phyloP scores from a whole-genome alignment of 2,329 filamentous ascomycete genomes.

The Plectosphaerella plurivora region DNA sequence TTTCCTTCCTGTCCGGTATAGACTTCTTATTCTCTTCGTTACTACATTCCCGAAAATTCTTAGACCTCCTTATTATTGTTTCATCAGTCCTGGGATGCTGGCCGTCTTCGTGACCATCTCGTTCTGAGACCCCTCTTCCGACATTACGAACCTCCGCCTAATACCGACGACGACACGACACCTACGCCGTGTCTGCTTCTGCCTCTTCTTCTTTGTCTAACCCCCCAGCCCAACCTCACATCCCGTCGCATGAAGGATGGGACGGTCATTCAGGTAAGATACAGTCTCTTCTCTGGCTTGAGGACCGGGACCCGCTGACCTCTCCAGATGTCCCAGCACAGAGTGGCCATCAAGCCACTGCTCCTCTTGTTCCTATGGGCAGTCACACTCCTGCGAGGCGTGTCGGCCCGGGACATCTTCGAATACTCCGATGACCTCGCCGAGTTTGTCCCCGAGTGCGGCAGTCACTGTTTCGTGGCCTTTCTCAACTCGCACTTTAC shows the following conservation, averaged over 20 bases:
- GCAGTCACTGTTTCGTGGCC: conserved; percentile 54
- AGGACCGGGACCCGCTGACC: background rate
- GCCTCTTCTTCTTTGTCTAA: background rate
- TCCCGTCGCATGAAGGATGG: conserved; percentile 14
- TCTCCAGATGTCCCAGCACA: conserved; percentile 34
- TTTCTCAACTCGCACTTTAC: conserved; percentile 61
- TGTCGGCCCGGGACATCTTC: conserved; percentile 19
- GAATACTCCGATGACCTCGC: conserved; percentile 32
- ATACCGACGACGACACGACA: background rate
- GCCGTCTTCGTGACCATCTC: background rate
- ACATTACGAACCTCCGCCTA: background rate
- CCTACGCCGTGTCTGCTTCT: background rate
- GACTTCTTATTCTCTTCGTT: background rate
- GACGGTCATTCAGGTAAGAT: conserved; percentile 10
- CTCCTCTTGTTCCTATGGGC: conserved; percentile 23
- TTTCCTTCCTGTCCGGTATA: background rate
- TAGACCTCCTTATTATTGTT: background rate
- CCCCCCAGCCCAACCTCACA: background rate
- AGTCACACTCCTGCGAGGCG: conserved; percentile 19
- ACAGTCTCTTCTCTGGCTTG: background rate
- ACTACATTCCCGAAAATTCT: background rate
- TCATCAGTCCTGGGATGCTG: conserved; percentile 2
- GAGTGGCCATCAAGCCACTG: conserved; percentile 35
- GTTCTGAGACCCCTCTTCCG: background rate
- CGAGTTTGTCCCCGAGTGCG: conserved; percentile 52